These are phyloP conservation scores for Rhodotorula sp. DNA, from an alignment of 1,284 basidiomycete genomes.

Conservation along the genomic window DNA sequence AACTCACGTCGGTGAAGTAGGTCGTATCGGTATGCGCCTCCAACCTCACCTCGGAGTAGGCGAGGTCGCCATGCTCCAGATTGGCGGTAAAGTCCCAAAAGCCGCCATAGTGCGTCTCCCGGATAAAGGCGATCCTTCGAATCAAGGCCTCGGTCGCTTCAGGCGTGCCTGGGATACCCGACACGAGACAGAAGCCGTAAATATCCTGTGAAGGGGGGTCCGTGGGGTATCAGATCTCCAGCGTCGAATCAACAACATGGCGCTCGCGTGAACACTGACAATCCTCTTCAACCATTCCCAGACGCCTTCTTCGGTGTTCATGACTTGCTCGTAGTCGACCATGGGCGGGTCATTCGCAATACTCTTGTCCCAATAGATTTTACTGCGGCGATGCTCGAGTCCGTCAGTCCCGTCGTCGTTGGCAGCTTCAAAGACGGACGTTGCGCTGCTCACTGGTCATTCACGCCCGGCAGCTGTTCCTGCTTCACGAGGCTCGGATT, in stretches of 20 bases:
- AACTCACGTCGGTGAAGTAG: slow-evolving; percentile 50
- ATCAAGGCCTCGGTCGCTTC: slow-evolving; percentile 80
- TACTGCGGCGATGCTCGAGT: slow-evolving; percentile 53
- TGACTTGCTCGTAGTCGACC: slow-evolving; percentile 71
- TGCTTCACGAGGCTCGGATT: slow-evolving; percentile 57
- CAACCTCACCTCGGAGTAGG: slow-evolving; percentile 81
- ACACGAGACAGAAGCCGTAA: slow-evolving; percentile 86
- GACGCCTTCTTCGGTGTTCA: slow-evolving; percentile 68
- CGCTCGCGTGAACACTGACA: slow-evolving; percentile 56
- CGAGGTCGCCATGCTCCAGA: slow-evolving; percentile 81
- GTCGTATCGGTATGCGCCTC: slow-evolving; percentile 94
- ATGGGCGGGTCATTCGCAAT: slow-evolving; percentile 74
- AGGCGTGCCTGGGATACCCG: slow-evolving; percentile 73
- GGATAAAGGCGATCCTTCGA: slow-evolving; percentile 77
- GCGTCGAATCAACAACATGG: no score
- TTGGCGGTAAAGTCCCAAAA: slow-evolving; percentile 98
- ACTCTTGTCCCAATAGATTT: slow-evolving; percentile 74
- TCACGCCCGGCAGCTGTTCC: slow-evolving; percentile 37
- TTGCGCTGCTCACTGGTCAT: background rate
- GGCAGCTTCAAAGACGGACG: background rate
- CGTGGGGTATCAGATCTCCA: no score
- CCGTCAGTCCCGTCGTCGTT: background rate
- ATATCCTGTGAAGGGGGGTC: no score
- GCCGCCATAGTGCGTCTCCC: slow-evolving; percentile 85
- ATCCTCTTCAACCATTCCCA: slow-evolving; percentile 79